These are phyloP conservation scores for Geotrichum fermentans DNA, from an alignment of 1,139 yeast genomes.

Conservation along the genomic window DNA sequence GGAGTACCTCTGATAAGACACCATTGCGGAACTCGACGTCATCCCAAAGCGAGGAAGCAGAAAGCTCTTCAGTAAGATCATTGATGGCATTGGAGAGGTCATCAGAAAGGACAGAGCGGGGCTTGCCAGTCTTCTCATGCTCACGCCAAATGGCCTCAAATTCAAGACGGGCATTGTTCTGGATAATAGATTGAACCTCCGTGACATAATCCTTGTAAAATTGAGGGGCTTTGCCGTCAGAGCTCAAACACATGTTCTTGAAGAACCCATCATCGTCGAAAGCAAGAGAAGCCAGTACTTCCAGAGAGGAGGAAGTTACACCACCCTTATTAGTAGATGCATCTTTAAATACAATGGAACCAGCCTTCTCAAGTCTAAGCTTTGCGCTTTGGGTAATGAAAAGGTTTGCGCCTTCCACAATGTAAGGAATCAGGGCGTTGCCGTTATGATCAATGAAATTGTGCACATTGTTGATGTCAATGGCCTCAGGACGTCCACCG, in stretches of 20 bases:
- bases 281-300: conserved; percentile 90
- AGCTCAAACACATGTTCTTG: conserved; percentile 66
- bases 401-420: conserved; percentile 96
- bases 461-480: conserved; percentile 79
- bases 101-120: conserved; percentile 79
- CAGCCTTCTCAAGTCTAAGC: conserved; percentile 77
- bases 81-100: conserved; percentile 81
- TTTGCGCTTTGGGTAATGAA: conserved; percentile 94
- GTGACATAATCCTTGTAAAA: conserved; percentile 79
- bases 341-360: conserved; percentile 83
- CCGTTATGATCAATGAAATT: conserved; percentile 75
- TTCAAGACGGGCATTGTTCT: conserved; percentile 74
- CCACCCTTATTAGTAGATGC: conserved; percentile 98
- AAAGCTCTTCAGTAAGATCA: conserved; percentile 82
- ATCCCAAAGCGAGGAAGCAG: conserved; percentile 81
- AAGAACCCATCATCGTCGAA: conserved; percentile 81
- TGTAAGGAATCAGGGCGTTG: conserved; percentile 71
- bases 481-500: conserved; percentile 98
- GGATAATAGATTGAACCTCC: conserved; percentile 73
- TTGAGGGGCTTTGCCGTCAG: conserved; percentile 48
- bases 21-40: conserved; percentile 73
- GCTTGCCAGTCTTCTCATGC: conserved; percentile 58
- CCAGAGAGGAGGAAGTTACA: conserved; percentile 93
- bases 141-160: conserved; percentile 85
- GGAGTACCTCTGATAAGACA: conserved; percentile 71